Evolutionary conservation across 306 rosid genomes (phyloP).

Genomic region (Myrica gale): DNA sequence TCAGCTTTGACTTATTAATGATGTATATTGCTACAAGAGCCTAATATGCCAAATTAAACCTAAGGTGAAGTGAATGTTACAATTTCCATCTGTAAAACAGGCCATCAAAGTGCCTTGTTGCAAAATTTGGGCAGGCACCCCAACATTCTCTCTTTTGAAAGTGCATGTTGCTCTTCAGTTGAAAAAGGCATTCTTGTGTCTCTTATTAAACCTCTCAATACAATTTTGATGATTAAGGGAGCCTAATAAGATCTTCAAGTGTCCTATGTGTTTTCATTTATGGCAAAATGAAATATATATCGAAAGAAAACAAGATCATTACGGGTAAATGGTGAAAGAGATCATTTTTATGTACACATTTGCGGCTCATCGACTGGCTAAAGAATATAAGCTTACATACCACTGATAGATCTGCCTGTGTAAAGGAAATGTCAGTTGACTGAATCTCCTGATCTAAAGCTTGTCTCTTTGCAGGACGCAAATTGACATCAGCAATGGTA

Average conservation of each 20-base stretch:
- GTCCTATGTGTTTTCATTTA: not conserved
- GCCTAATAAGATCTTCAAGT: not conserved
- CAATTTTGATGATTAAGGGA: not conserved
- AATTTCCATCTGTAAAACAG: not conserved
- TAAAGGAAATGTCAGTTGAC: slow-evolving; percentile 32
- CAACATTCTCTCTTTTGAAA: not conserved
- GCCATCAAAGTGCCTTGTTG: not conserved
- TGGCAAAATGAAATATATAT: not conserved
- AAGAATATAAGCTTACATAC: slow-evolving; percentile 34
- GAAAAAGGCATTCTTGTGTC: not conserved
- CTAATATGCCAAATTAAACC: not conserved
- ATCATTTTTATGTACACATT: slow-evolving; percentile 5
- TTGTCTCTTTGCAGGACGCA: slow-evolving; percentile 71
- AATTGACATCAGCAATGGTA: slow-evolving; percentile 38
- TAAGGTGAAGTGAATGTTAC: not conserved
- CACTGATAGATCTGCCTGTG: slow-evolving; percentile 63
- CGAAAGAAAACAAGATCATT: not conserved
- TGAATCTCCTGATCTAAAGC: slow-evolving; percentile 39
- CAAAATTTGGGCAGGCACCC: not conserved
- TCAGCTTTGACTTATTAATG: not conserved
- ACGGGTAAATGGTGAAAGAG: not conserved
- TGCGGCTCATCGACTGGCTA: slow-evolving; percentile 15
- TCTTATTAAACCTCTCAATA: not conserved
- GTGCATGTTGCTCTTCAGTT: not conserved
- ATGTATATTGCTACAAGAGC: slow-evolving; percentile 11